Conservation (phyloP, 2,329 filamentous ascomycete species). For the Myriosclerotinia curreyana region DNA sequence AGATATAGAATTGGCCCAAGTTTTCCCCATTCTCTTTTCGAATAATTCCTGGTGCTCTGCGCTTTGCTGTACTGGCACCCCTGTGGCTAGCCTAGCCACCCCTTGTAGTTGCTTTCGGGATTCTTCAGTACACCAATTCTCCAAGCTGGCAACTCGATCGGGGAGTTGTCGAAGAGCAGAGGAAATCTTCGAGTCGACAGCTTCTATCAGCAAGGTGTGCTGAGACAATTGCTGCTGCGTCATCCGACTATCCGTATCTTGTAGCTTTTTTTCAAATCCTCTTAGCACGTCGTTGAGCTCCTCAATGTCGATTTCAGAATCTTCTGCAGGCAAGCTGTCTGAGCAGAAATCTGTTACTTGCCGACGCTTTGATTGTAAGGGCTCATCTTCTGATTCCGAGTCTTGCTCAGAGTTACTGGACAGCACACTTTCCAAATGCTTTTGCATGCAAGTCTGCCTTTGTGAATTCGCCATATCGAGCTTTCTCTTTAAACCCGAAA, state of each 20-base stretch:
- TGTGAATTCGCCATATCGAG: not conserved
- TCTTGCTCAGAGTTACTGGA: not conserved
- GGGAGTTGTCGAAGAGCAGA: too few relatives aligned
- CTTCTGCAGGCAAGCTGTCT: not conserved
- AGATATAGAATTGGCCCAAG: not conserved
- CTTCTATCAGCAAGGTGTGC: not conserved
- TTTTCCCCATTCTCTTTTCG: not conserved
- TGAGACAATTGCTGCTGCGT: too few relatives aligned
- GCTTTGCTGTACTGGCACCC: not conserved
- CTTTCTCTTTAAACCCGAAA: not conserved
- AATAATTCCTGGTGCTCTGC: too few relatives aligned
- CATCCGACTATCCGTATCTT: not conserved
- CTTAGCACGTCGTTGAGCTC: too few relatives aligned
- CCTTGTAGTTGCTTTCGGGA: too few relatives aligned
- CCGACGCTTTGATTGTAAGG: not conserved
- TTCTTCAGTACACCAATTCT: not conserved
- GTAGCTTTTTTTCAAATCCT: not conserved
- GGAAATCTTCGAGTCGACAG: not conserved
- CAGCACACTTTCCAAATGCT: too few relatives aligned
- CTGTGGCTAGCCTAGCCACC: too few relatives aligned
- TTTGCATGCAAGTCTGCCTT: not conserved
- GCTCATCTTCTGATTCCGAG: not conserved
- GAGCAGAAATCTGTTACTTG: too few relatives aligned
- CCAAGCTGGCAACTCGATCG: not conserved
- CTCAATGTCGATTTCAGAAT: too few relatives aligned